Percentiles rank a stretch among this genome's conserved stretches.
phyloP scores from a whole-genome alignment of 805 yeast genomes.

The Kodamaea fukazawae region DNA sequence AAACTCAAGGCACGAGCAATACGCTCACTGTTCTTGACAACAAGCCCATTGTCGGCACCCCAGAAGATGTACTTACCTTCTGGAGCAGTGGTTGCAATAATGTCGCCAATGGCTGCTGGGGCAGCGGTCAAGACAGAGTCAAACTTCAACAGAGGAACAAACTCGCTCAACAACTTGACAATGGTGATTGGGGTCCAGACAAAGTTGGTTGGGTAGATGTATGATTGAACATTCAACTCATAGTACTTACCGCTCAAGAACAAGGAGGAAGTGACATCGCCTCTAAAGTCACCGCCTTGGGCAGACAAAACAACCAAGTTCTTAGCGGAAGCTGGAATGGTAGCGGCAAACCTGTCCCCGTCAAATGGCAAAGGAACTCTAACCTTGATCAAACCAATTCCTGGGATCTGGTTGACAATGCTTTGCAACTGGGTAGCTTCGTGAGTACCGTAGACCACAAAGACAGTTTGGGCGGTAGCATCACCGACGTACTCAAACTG shows the following conservation, averaged over 20 bases:
- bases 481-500: conserved; percentile 74
- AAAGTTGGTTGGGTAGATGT: conserved; percentile 49
- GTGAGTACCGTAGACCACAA: conserved; percentile 74
- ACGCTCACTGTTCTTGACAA: conserved; percentile 56
- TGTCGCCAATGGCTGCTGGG: conserved; percentile 16
- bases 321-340: conserved; percentile 57
- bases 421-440: conserved; percentile 56
- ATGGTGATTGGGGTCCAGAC: conserved; percentile 57
- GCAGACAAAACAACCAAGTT: conserved; percentile 57
- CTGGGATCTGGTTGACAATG: conserved; percentile 37
- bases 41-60: conserved; percentile 62
- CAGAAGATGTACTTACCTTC: conserved; percentile 54
- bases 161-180: conserved; percentile 47
- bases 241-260: conserved; percentile 48
- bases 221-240: conserved; percentile 46
- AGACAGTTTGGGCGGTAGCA: conserved; percentile 62
- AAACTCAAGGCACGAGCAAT: conserved; percentile 69
- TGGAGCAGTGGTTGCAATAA: conserved; percentile 42
- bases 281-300: conserved; percentile 49
- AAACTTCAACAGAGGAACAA: conserved; percentile 25
- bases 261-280: conserved; percentile 72
- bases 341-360: conserved; percentile 52
- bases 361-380: conserved; percentile 83
- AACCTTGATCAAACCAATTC: conserved; percentile 63
- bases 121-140: conserved; percentile 21